phyloP scores from a whole-genome alignment of 352 stramenopile species.

The Phytophthora megakarya region DNA sequence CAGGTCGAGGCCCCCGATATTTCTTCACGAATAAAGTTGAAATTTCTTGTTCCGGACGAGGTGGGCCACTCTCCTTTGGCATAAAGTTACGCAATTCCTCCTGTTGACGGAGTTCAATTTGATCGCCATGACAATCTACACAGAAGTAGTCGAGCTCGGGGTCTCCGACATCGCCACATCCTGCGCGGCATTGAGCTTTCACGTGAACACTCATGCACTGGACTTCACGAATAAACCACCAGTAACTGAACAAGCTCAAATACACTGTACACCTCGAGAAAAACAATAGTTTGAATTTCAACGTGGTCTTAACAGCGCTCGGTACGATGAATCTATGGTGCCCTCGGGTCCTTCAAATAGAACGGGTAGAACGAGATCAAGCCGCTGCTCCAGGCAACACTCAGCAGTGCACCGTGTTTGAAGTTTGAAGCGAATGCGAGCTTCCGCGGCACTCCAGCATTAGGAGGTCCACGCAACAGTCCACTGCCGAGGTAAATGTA shows the following conservation, averaged over 20 bases:
- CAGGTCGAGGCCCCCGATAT: conserved; percentile 43
- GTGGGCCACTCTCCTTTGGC: conserved; percentile 1
- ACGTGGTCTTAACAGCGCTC: conserved; percentile 5
- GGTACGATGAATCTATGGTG: conserved; percentile 14
- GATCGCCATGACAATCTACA: conserved; percentile 68
- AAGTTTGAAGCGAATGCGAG: conserved; percentile 73
- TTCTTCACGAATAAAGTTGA: conserved; percentile 18
- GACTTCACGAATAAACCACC: neutral
- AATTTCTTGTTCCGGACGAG: neutral
- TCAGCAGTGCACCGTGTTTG: conserved; percentile 68
- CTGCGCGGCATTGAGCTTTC: conserved; percentile 52
- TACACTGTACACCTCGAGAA: neutral
- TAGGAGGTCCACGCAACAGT: conserved; percentile 62
- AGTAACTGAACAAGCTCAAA: conserved; percentile 18
- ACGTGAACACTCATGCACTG: conserved; percentile 58
- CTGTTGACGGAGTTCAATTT: conserved; percentile 47
- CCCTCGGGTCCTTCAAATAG: conserved; percentile 62
- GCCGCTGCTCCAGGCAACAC: conserved; percentile 77
- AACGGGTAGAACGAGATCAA: conserved; percentile 83
- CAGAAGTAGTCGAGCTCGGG: conserved; percentile 66
- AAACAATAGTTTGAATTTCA: conserved; percentile 22
- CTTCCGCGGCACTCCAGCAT: conserved; percentile 58
- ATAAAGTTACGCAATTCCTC: conserved; percentile 48
- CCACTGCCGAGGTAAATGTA: conserved; percentile 36
- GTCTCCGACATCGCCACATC: conserved; percentile 65